Evolutionary conservation across 1,284 basidiomycete species (phyloP).

Genomic region (Ceratobasidium sp.): DNA sequence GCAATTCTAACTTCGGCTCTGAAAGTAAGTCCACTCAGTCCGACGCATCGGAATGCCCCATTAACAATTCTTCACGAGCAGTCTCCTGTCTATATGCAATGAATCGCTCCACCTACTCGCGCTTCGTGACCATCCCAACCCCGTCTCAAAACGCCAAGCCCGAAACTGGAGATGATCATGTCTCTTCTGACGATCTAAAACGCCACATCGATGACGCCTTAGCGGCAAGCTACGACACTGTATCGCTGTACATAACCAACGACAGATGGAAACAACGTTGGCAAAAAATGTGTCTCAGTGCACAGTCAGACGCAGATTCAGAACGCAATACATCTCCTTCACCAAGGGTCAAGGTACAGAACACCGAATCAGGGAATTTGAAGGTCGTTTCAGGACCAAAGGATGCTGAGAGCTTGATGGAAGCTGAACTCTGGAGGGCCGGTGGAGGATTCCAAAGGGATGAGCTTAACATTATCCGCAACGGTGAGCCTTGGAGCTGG

Average conservation of each 20-base stretch:
- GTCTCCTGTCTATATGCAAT: constrained; percentile 26
- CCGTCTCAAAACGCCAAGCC: background rate
- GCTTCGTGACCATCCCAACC: constrained; percentile 13
- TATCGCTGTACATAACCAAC: constrained; percentile 89
- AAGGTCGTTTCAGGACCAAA: constrained; percentile 48
- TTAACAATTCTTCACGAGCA: too few species aligned
- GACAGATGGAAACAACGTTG: constrained; percentile 87
- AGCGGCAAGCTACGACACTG: constrained; percentile 60
- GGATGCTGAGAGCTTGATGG: constrained; percentile 54
- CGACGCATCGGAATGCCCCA: too few species aligned
- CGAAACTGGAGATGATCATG: background rate
- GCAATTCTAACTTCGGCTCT: too few species aligned
- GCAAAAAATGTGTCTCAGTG: constrained; percentile 83
- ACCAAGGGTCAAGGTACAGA: constrained; percentile 39
- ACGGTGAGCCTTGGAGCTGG: constrained; percentile 62
- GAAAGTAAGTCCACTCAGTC: too few species aligned
- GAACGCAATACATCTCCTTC: constrained; percentile 5
- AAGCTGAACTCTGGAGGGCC: constrained; percentile 87
- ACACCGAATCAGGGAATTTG: constrained; percentile 36
- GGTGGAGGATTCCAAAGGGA: constrained; percentile 79
- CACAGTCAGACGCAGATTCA: constrained; percentile 54
- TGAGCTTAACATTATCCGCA: constrained; percentile 87
- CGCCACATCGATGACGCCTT: constrained; percentile 12
- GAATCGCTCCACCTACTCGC: constrained; percentile 32
- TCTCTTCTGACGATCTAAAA: constrained; percentile 20